Conservation (phyloP, 805 yeast species). For the Brettanomyces bruxellensis region DNA sequence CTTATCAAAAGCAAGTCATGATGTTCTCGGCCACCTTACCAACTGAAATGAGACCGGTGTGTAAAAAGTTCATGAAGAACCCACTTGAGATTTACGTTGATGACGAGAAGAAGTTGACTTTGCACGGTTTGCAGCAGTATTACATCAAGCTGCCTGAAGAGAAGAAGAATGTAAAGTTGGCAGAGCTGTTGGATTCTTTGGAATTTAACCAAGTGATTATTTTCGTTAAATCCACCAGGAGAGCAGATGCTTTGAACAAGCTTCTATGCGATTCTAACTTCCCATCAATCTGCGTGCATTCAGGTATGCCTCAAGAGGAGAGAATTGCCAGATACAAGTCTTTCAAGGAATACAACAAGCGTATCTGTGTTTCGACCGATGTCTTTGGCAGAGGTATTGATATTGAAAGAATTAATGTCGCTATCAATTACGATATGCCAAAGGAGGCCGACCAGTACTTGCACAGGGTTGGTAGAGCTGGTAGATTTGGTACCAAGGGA, state of each 20-base stretch:
- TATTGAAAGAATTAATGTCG: constrained; percentile 96
- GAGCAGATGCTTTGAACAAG: constrained; percentile 88
- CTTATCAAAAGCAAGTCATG: constrained; percentile 98
- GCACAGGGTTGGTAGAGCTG: constrained; percentile 99
- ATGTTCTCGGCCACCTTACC: constrained; percentile 97
- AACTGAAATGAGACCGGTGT: constrained; percentile 89
- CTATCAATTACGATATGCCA: constrained; percentile 96
- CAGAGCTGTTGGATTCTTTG: constrained; percentile 84
- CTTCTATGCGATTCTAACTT: constrained; percentile 85
- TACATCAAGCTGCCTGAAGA: constrained; percentile 81
- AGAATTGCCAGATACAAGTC: constrained; percentile 94
- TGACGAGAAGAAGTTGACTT: constrained; percentile 93
- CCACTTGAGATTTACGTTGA: constrained; percentile 97
- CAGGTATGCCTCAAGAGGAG: constrained; percentile 93
- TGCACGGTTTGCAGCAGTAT: constrained; percentile 97
- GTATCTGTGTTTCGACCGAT: constrained; percentile 97
- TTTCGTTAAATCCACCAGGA: constrained; percentile 82
- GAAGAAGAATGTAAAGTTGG: constrained; percentile 87
- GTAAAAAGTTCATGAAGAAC: constrained; percentile 96
- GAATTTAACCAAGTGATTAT: constrained; percentile 98
- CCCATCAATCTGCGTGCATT: constrained; percentile 96
- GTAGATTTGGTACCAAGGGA: constrained; percentile 99
- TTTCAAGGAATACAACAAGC: constrained; percentile 95
- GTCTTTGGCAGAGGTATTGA: constrained; percentile 99
- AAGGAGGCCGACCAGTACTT: constrained; percentile 94